These are phyloP conservation scores for Torulaspora delbrueckii DNA, from an alignment of 805 yeast species.

Conservation along the genomic window DNA sequence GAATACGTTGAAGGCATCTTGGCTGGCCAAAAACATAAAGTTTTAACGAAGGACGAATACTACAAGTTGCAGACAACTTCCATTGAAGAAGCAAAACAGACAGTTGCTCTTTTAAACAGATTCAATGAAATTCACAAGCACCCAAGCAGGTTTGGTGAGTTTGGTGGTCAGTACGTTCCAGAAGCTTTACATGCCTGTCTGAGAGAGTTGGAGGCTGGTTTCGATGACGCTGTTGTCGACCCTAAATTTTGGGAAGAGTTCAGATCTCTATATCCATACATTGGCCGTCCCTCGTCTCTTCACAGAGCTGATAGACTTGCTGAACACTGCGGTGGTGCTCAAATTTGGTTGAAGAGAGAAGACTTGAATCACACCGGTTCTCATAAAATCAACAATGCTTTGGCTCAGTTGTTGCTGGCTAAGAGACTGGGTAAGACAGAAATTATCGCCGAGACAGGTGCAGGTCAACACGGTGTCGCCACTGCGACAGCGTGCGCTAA, in stretches of 20 bases:
- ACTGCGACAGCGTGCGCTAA: constrained; percentile 91
- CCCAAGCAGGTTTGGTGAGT: constrained; percentile 82
- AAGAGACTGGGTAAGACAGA: constrained; percentile 71
- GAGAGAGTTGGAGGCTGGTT: constrained; percentile 81
- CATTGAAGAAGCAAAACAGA: constrained; percentile 19
- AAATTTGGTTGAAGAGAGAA: constrained; percentile 97
- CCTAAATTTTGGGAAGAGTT: constrained; percentile 92
- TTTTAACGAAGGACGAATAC: constrained; percentile 35
- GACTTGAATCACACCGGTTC: constrained; percentile 89
- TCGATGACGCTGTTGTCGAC: constrained; percentile 83
- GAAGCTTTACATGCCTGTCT: constrained; percentile 91
- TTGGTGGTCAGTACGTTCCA: constrained; percentile 99
- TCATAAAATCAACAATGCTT: constrained; percentile 79
- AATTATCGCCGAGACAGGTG: constrained; percentile 86
- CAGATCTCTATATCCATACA: constrained; percentile 75
- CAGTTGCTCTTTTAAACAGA: constrained; percentile 24
- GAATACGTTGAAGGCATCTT: constrained; percentile 65
- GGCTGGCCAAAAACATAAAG: constrained; percentile 46
- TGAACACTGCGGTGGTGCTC: constrained; percentile 89
- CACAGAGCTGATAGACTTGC: constrained; percentile 88
- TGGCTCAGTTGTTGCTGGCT: constrained; percentile 77
- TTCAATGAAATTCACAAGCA: constrained; percentile 61
- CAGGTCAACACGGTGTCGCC: constrained; percentile 92
- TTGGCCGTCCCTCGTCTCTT: constrained; percentile 93
- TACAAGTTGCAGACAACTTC: constrained; percentile 34